Percentiles rank a stretch among this genome's conserved stretches.
phyloP scores from a whole-genome alignment of 2,329 filamentous ascomycete species.

The Diplodia corticola region DNA sequence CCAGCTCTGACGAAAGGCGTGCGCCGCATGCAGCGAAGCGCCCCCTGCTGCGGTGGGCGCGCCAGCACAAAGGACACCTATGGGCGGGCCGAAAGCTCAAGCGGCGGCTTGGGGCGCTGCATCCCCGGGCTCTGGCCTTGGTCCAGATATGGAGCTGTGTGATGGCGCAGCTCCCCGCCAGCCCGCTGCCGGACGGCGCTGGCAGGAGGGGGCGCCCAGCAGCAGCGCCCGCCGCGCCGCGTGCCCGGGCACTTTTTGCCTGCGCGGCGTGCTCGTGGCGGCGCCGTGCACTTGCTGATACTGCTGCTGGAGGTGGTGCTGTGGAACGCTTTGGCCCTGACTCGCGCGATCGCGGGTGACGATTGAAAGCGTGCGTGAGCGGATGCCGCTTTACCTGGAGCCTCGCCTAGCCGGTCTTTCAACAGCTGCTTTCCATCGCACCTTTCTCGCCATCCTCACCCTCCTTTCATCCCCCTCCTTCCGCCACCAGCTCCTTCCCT shows the following conservation, averaged over 20 bases:
- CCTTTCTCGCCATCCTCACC: slow-evolving; percentile 28
- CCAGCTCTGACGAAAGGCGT: slow-evolving; percentile 12
- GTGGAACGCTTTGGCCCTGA: slow-evolving; percentile 18
- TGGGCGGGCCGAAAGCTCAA: slow-evolving; percentile 15
- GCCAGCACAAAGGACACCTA: slow-evolving; percentile 19
- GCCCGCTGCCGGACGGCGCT: not conserved
- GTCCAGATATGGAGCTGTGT: slow-evolving; percentile 16
- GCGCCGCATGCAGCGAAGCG: slow-evolving; percentile 13
- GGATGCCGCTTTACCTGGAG: slow-evolving; percentile 20
- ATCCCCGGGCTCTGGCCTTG: slow-evolving; percentile 9
- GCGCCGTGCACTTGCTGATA: slow-evolving; percentile 11
- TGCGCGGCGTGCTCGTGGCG: slow-evolving; percentile 10
- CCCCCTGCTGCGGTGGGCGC: slow-evolving; percentile 15
- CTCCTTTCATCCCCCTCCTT: slow-evolving; percentile 26
- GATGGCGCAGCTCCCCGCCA: slow-evolving; percentile 15
- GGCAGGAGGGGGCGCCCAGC: slow-evolving; percentile 2
- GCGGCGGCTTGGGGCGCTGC: slow-evolving; percentile 15
- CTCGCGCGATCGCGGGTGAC: slow-evolving; percentile 19
- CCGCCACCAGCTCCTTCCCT: slow-evolving; percentile 33
- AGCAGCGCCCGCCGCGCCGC: not conserved
- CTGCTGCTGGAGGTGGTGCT: not conserved
- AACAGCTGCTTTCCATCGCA: slow-evolving; percentile 14
- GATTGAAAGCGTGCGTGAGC: slow-evolving; percentile 20
- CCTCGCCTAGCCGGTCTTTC: slow-evolving; percentile 20
- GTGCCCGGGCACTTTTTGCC: slow-evolving; percentile 2